Evolutionary conservation across 108 stramenopile species (phyloP).

Genomic region (Cyclostephanos invisitatus): DNA sequence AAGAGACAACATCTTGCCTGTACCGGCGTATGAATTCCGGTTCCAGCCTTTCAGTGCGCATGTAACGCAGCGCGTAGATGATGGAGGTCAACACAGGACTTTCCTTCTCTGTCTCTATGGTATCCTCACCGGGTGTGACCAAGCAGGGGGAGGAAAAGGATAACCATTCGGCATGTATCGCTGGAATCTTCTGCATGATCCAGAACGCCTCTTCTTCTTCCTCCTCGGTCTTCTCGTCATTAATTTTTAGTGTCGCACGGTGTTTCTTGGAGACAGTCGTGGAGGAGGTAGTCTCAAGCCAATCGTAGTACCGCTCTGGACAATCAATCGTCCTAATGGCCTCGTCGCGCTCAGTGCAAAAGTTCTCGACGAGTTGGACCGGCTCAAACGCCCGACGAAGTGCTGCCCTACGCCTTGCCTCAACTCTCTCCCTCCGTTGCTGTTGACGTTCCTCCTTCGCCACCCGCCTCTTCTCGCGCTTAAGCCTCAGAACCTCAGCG

Average conservation of each 20-base stretch:
- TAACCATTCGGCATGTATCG: slow-evolving; percentile 63
- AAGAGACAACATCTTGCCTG: slow-evolving; percentile 72
- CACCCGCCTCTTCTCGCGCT: slow-evolving; percentile 71
- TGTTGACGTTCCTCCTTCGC: slow-evolving; percentile 62
- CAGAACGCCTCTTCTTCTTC: slow-evolving; percentile 81
- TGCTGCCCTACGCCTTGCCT: slow-evolving; percentile 73
- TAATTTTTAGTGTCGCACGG: slow-evolving; percentile 25
- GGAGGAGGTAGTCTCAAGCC: slow-evolving; percentile 52
- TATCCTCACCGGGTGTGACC: slow-evolving; percentile 21
- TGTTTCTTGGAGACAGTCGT: slow-evolving; percentile 23
- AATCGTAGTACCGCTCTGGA: slow-evolving; percentile 85
- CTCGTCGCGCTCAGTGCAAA: slow-evolving; percentile 90
- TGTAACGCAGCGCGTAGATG: slow-evolving; percentile 66
- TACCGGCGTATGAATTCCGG: slow-evolving; percentile 84
- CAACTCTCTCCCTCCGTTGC: slow-evolving; percentile 47
- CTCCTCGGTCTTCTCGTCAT: slow-evolving; percentile 54
- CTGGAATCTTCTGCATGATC: slow-evolving; percentile 79
- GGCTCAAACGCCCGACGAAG: slow-evolving; percentile 86
- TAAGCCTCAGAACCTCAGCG: slow-evolving; percentile 72
- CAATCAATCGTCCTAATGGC: slow-evolving; percentile 71
- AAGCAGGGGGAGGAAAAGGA: slow-evolving; percentile 29
- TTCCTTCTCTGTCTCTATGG: slow-evolving; percentile 47
- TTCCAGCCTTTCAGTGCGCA: slow-evolving; percentile 79
- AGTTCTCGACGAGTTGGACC: slow-evolving; percentile 87
- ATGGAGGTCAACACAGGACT: slow-evolving; percentile 66